phyloP scores from a whole-genome alignment of 116 monocot species.

The Zostera marina region DNA sequence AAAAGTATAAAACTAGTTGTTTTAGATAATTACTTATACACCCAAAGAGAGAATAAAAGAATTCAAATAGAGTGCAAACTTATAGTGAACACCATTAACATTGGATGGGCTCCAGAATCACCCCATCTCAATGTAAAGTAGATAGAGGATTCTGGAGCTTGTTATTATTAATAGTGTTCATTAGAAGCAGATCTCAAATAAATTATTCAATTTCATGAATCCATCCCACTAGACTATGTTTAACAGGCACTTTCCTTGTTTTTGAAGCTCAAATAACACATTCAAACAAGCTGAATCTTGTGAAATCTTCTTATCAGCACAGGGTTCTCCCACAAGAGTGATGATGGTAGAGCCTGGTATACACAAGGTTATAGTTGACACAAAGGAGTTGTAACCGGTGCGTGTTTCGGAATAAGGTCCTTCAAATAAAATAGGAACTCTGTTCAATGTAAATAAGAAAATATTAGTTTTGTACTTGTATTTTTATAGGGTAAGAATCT shows the following conservation, averaged over 20 bases:
- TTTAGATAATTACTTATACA: too few species aligned
- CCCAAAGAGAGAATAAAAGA: too few species aligned
- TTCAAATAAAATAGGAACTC: background rate
- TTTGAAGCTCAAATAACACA: conserved; percentile 67
- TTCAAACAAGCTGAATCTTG: conserved; percentile 65
- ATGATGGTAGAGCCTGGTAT: conserved; percentile 22
- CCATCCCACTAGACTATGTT: background rate
- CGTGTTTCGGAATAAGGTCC: background rate
- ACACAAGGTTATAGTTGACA: conserved; percentile 35
- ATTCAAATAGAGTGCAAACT: too few species aligned
- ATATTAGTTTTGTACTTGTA: background rate
- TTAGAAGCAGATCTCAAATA: too few species aligned
- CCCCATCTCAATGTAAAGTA: too few species aligned
- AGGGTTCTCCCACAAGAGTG: conserved; percentile 27
- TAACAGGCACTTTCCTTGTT: conserved; percentile 18
- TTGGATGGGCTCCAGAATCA: too few species aligned
- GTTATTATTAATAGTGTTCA: too few species aligned
- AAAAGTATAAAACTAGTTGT: too few species aligned
- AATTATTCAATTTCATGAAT: too few species aligned
- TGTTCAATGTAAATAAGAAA: background rate
- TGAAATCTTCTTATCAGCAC: conserved; percentile 61
- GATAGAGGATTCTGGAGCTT: too few species aligned
- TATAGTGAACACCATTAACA: too few species aligned
- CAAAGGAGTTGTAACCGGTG: conserved; percentile 20
- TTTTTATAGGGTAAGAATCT: too few species aligned